A percentile compares a stretch with the other conserved stretches of the same genome.
These are phyloP conservation scores for Scalesia atractyloides DNA, from an alignment of 129 eudicot species.

Conservation along the genomic window DNA sequence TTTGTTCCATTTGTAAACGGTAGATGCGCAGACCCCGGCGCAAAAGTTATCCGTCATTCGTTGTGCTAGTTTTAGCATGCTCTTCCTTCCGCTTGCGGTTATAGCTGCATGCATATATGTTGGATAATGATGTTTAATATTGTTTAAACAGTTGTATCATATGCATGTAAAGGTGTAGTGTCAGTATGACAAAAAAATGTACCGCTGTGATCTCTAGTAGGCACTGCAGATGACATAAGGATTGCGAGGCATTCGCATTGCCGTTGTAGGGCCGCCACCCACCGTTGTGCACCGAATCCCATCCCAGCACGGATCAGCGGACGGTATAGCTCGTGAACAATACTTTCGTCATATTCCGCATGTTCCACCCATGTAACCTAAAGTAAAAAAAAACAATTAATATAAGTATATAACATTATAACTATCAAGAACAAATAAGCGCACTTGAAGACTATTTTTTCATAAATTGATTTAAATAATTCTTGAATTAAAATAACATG, in stretches of 20 bases:
- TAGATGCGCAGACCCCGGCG: constrained; percentile 90
- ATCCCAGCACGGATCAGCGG: constrained; percentile 72
- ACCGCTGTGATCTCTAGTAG: constrained; percentile 71
- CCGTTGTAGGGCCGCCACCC: constrained; percentile 91
- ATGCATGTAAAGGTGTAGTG: background rate
- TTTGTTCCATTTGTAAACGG: constrained; percentile 94
- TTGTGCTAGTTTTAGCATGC: constrained; percentile 97
- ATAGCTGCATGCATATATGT: constrained; percentile 55
- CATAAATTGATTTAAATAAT: constrained; percentile 4
- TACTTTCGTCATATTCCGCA: constrained; percentile 78
- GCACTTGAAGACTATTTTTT: background rate
- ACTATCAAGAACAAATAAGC: constrained; percentile 3
- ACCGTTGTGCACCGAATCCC: constrained; percentile 98
- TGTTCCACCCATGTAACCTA: constrained; percentile 99
- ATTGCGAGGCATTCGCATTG: constrained; percentile 96
- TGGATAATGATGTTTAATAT: background rate
- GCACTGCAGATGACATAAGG: constrained; percentile 77
- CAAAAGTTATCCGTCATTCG: constrained; percentile 95
- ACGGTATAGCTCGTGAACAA: constrained; percentile 82
- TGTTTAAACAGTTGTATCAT: background rate
- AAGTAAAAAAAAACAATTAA: background rate
- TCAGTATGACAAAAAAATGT: background rate
- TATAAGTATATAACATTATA: background rate
- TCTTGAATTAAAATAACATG: background rate
- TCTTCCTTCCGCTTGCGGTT: constrained; percentile 76